Conservation (phyloP, 192 early-diverging fungal genomes). For the Linnemannia zychae region DNA sequence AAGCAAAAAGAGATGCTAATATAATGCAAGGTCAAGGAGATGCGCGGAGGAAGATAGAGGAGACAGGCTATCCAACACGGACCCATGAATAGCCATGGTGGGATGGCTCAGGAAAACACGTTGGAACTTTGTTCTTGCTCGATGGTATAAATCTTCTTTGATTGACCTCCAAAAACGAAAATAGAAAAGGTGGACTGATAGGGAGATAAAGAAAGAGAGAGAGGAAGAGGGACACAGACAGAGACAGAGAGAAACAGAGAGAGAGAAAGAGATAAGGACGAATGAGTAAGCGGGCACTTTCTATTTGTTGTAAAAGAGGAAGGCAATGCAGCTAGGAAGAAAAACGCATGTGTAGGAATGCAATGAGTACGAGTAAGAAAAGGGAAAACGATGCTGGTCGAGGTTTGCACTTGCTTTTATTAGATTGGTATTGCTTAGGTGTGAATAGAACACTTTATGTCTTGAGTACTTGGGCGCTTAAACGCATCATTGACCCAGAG, state of each 20-base stretch:
- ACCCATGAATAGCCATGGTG: constrained; percentile 30
- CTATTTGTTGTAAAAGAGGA: background rate
- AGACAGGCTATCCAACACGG: constrained; percentile 7
- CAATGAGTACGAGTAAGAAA: constrained; percentile 9
- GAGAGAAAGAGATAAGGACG: no score
- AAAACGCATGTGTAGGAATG: background rate
- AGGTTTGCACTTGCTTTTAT: constrained; percentile 5
- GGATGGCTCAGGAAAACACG: background rate
- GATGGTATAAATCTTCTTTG: background rate
- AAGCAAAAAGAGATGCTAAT: background rate
- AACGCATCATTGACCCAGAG: background rate
- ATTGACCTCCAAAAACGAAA: no score
- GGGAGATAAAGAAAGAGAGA: no score
- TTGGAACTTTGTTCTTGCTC: background rate
- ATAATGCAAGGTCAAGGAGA: background rate
- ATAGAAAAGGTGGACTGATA: no score
- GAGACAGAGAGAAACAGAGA: no score
- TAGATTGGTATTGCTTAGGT: constrained; percentile 12
- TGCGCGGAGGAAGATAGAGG: background rate
- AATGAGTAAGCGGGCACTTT: no score
- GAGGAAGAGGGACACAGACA: no score
- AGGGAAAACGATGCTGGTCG: background rate
- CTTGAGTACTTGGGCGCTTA: background rate
- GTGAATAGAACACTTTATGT: background rate
- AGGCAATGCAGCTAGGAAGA: background rate